Base-by-base conservation (phyloP, 768 basidiomycete species). In the Boletus fagicola region DNA sequence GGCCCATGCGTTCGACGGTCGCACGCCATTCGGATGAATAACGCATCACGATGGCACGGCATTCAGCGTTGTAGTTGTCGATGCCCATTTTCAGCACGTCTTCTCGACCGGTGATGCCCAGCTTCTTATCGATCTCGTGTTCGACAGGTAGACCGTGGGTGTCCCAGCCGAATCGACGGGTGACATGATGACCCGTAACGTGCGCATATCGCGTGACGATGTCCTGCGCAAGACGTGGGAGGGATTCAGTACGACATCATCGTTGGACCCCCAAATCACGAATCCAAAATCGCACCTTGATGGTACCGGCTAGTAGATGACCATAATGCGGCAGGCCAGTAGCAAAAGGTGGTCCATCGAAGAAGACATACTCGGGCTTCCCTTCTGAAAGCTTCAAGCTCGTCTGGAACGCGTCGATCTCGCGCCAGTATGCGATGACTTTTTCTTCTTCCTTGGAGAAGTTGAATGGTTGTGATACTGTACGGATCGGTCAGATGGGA, bases 71-170 rank as follows among this genome's bases (percentile, higher is more conserved):
- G 81, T 99, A 99, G 66, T 89, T 90, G 76, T 89, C 92, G 74
- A 99, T 96, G 15, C 97, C 97, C 87, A 99, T 89, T 33, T 80
- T 82, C 75, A 98, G 80, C 43, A 99, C 97, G 70, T 99, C 97
- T 46, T 85, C 92, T 70, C 90, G 92, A 26, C 93, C 86, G 33
- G 88, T 94, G 78, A 98, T 97, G 40, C 85, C 85, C 46, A 98
- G 81, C 66, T 83, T 88, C 78, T 98, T 98, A 81, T 99, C 97
- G 77, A 99, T 99, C 78, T 97, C 93, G 77, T 98, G 95, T 74
- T 99, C 97, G 68, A 99, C 94, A 36, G 96, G 97, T 28, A 99
- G 84, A 51, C 96, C 96, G 75, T 99, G 96, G 5, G 95, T 98
- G 75, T 98, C 96, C 96, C 96, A 98, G 53, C 96, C 96, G 71